Conservation (phyloP, 345 rosid genomes). For the Ricinus communis region DNA sequence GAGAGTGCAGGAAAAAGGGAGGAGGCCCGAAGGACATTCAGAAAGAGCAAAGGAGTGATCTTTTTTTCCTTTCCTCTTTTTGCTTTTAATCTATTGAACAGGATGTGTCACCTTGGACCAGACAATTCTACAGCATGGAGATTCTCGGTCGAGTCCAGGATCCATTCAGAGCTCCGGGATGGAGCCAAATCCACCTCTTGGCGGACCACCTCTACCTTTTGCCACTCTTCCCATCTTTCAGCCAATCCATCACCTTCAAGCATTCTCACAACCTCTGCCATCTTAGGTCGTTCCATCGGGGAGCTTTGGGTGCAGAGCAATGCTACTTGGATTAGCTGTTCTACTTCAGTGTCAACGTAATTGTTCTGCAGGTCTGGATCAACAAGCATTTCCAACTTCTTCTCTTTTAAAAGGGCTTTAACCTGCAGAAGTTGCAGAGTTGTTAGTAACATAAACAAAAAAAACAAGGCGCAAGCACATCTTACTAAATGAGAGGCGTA, state of each 20-base stretch:
- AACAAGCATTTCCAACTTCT: constrained; percentile 33
- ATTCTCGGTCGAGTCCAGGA: constrained; percentile 32
- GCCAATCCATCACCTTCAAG: constrained; percentile 36
- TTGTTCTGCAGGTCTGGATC: constrained; percentile 33
- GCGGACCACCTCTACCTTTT: constrained; percentile 29
- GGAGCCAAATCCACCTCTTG: constrained; percentile 27
- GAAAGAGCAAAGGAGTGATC: constrained; percentile 1
- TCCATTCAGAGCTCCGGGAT: constrained; percentile 25
- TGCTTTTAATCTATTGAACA: not conserved
- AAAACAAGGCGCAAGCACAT: not conserved
- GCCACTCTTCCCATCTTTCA: constrained; percentile 38
- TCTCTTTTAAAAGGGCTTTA: constrained; percentile 31
- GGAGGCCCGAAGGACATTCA: too few species aligned
- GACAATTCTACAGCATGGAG: constrained; percentile 34
- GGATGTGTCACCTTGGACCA: constrained; percentile 32
- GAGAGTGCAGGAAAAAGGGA: not conserved
- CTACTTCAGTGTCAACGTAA: constrained; percentile 28
- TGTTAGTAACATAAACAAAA: not conserved
- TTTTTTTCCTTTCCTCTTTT: too few species aligned
- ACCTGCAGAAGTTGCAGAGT: constrained; percentile 12
- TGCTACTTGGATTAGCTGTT: constrained; percentile 33
- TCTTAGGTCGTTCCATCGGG: constrained; percentile 34
- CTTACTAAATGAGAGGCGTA: too few species aligned
- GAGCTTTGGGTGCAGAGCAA: constrained; percentile 33
- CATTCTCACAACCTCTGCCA: constrained; percentile 35